These are phyloP conservation scores for Chlamydomonas sphaeroides DNA, from an alignment of 139 green algal species.

Conservation along the genomic window DNA sequence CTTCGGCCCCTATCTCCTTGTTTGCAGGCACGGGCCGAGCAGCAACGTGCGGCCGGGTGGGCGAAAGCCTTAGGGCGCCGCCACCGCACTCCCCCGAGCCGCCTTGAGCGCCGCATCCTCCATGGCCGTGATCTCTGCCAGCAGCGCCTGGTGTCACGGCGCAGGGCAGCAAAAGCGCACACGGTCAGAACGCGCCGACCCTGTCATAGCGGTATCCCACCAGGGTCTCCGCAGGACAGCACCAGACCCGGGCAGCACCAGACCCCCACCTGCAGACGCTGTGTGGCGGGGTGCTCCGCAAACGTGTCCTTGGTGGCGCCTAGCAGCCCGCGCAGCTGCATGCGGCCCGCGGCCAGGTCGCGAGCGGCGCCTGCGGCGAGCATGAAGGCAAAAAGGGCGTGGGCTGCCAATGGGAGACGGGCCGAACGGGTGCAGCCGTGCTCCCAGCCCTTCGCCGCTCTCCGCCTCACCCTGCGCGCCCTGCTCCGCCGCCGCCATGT, in stretches of 20 bases:
- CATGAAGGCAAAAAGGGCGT: neutral
- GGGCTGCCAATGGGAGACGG: no score
- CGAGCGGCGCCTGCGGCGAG: constrained; percentile 19
- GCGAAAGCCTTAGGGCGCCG: no score
- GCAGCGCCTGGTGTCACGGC: neutral
- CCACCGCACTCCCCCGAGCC: no score
- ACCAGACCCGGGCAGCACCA: no score
- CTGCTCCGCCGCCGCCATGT: constrained; percentile 27
- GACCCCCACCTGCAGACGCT: constrained; percentile 1
- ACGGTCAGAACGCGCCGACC: neutral
- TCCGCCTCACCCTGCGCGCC: neutral
- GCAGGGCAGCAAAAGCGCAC: neutral
- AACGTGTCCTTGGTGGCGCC: constrained; percentile 70
- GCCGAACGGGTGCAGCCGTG: neutral
- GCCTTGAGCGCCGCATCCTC: neutral
- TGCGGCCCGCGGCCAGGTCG: constrained; percentile 72
- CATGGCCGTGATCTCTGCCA: neutral
- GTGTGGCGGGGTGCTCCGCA: constrained; percentile 27
- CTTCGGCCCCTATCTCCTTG: no score
- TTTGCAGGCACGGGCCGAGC: no score
- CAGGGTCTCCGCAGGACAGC: neutral
- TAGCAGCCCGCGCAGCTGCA: constrained; percentile 78
- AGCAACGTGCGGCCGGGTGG: no score
- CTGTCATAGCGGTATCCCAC: neutral
- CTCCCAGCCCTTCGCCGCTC: neutral